Base-by-base conservation (phyloP, 1,139 yeast species). In the Yamadazyma triangularis region DNA sequence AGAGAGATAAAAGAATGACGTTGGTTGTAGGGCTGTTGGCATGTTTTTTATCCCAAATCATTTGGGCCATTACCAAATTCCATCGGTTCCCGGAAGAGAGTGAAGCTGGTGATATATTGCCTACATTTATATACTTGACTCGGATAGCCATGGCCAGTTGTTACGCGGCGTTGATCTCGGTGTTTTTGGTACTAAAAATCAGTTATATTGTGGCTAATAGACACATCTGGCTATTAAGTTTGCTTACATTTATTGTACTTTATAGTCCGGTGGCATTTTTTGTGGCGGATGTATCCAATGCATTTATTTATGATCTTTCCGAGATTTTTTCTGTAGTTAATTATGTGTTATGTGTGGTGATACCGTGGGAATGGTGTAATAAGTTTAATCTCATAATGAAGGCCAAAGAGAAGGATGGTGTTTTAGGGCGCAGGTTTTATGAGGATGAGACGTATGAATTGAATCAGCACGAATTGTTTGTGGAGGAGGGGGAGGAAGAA, bases 301-400 rank as follows among this genome's bases (percentile, higher is more conserved):
- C 77, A 3, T 81, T 86, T 75, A 76, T 83, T 10, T 75, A 74
- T 39, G 82, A 79, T 40, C 68, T 86, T 45, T 77, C 88, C 9
- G 89, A 83, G 44, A 63, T 84, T 26, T 79, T 83, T 48, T 78
- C 82, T 25, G 77, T 86, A 23, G 79, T 82, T 1, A 71, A 81
- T 7, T 83, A 80, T 50, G 78, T 83, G n/a, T 67, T 81, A 18
- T 73, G 86, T 31, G 84, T 84, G 27, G 83, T 84, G 4, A 69
- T 83, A 12, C 87, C 86, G 0, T 86, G 95, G 94, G 93, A 82
- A 54, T 86, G 95, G 94, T 74, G 86, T 39, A 87, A 84, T 48
- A 69, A 85, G 39, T 71, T 81, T 31, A 73, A 73, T 36, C 59
- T 70, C 10, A 58, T 79, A 18, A 81, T 80, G 59, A 73, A 73